Percentiles rank a stretch among this genome's conserved stretches.
phyloP scores from a whole-genome alignment of 2,329 filamentous ascomycete species.

The Aspergillus neoniger region DNA sequence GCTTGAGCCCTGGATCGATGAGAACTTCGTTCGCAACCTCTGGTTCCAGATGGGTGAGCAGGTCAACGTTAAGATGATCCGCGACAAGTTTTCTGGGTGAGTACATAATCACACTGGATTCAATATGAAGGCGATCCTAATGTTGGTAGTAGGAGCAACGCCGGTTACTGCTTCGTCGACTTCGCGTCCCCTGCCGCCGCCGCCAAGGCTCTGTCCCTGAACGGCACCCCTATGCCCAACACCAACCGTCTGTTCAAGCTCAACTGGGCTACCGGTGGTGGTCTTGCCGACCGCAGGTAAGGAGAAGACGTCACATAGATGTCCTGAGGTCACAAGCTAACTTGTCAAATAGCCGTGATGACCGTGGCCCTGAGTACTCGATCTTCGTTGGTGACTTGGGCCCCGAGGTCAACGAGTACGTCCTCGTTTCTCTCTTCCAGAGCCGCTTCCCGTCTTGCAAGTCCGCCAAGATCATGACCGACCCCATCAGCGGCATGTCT shows the following conservation, averaged over 20 bases:
- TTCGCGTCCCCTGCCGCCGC: conserved; percentile 82
- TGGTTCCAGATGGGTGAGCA: conserved; percentile 92
- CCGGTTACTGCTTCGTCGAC: conserved; percentile 98
- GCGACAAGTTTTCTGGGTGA: conserved; percentile 97
- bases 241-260: conserved; percentile 95
- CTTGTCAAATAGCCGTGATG: conserved; percentile 64
- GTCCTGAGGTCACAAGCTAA: background rate
- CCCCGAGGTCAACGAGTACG: conserved; percentile 98
- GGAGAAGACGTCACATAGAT: conserved; percentile 23
- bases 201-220: conserved; percentile 85
- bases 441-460: conserved; percentile 96
- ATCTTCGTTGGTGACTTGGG: conserved; percentile 98
- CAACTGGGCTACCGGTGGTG: conserved; percentile 98
- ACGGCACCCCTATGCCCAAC: conserved; percentile 88
- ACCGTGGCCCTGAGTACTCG: conserved; percentile 91
- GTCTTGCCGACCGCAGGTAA: conserved; percentile 88
- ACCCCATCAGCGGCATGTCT: conserved; percentile 95
- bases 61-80: conserved; percentile 99
- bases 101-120: conserved; percentile 30
- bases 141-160: conserved; percentile 69
- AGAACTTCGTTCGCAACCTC: conserved; percentile 95
- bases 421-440: conserved; percentile 95
- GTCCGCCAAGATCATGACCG: conserved; percentile 99
- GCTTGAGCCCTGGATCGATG: conserved; percentile 98
- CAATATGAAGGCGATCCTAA: conserved; percentile 36